Evolutionary conservation across 495 filamentous ascomycete species (phyloP), one percentile per base, ranked within the genome.

Genomic region (Chaetomidium leptoderma): DNA sequence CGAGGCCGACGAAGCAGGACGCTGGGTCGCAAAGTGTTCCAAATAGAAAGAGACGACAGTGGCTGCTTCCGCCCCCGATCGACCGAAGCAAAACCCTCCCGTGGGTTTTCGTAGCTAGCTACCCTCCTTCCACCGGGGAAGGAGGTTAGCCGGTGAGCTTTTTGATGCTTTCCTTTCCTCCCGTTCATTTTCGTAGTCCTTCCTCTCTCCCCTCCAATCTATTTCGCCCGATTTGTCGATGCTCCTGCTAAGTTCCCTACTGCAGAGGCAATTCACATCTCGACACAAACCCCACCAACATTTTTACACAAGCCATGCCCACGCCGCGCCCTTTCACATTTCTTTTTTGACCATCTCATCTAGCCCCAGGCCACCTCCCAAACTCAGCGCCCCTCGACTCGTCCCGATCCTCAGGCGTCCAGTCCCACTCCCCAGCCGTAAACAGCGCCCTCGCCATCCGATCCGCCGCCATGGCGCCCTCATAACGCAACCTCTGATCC

Each of bases 341-440:
- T 19, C n/a, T 4, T 11, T 6, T 21, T 4, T 43, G 9, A 21
- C 0, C 17, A 2, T 10, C 6, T 37, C 32, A 51, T 23, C 32
- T 37, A 2, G 24, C 17, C 2, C 17, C n/a, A 13, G 32, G 21
- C 48, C 52, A 55, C 29, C 26, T 23, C 27, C 52, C 52, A 44
- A 55, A 55, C 52, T 55, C 52, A 11, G 45, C 40, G 29, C 52
- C 52, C 27, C 52, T 1, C 3, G 0, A 5, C 1, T 45, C 52
- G 10, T 55, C 52, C 27, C 19, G 24, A 23, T 59, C 49, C 50
- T 81, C 77, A 0, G 76, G 72, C 10, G 80, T 78, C 84, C 84
- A 87, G 48, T 84, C 74, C 77, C 83, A 80, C 57, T 74, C 75
- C 23, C 71, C 68, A 1, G 84, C 81, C 29, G 77, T 84, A 62